Evolutionary conservation across 345 rosid genomes (phyloP).

Genomic region (Citrus australasica): DNA sequence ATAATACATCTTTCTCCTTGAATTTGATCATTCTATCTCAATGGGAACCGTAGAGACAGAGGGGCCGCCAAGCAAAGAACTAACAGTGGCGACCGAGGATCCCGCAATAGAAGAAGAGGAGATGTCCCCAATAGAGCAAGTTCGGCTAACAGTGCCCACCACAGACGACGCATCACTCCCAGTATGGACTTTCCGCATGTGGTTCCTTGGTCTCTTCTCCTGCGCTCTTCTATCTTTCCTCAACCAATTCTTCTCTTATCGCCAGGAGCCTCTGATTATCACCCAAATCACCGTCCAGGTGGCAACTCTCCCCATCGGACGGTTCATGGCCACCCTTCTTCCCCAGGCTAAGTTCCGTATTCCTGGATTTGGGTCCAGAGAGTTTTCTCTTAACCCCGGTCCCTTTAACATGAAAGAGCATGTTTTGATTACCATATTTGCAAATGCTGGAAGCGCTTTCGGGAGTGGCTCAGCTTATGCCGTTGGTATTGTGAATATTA

Average conservation of each 20-base stretch:
- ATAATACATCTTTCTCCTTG: too few relatives aligned
- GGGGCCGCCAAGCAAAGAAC: neutral
- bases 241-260: slow-evolving; percentile 28
- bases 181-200: slow-evolving; percentile 36
- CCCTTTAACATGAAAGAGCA: slow-evolving; percentile 40
- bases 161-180: slow-evolving; percentile 24
- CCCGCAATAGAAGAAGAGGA: slow-evolving; percentile 8
- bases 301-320: slow-evolving; percentile 35
- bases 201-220: slow-evolving; percentile 27
- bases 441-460: slow-evolving; percentile 32
- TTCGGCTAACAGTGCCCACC: slow-evolving; percentile 24
- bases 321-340: slow-evolving; percentile 34
- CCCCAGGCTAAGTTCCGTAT: slow-evolving; percentile 23
- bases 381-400: slow-evolving; percentile 35
- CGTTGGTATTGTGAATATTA: slow-evolving; percentile 31
- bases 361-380: slow-evolving; percentile 24
- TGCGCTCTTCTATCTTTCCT: slow-evolving; percentile 25
- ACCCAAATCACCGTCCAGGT: slow-evolving; percentile 30
- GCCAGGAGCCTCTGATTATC: slow-evolving; percentile 25
- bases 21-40: neutral
- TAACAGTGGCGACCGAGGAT: neutral
- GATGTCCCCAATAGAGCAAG: slow-evolving; percentile 23
- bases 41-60: slow-evolving; percentile 23
- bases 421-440: slow-evolving; percentile 34
- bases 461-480: slow-evolving; percentile 37